These are phyloP conservation scores for Trichoderma harzianum DNA, from an alignment of 2,329 filamentous ascomycete genomes.

Conservation along the genomic window DNA sequence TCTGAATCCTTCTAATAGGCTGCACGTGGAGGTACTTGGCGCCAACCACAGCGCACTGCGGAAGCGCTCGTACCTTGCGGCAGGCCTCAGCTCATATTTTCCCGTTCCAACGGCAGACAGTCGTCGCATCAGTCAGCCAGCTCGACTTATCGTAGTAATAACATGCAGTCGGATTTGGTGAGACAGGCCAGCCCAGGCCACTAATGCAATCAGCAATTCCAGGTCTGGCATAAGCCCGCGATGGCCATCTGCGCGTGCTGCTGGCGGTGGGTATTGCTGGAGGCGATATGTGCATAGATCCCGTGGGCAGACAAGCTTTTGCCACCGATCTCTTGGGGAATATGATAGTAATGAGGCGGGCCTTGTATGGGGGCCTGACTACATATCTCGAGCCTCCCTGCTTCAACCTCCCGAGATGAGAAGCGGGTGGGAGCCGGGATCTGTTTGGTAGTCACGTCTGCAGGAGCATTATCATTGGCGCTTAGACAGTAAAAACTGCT, in stretches of 20 bases:
- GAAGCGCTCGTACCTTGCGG: neutral
- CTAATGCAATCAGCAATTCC: conserved; percentile 11
- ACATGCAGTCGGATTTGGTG: neutral
- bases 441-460: neutral
- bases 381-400: neutral
- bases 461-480: neutral
- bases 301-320: neutral
- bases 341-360: neutral
- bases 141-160: neutral
- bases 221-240: neutral
- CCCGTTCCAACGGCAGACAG: neutral
- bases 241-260: neutral
- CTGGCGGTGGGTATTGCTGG: neutral
- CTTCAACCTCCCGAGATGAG: neutral
- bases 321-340: neutral
- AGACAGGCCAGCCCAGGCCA: conserved; percentile 1
- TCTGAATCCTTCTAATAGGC: neutral
- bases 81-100: neutral
- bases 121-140: neutral
- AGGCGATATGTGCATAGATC: neutral
- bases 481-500: neutral
- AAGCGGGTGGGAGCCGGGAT: neutral
- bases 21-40: neutral
- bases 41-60: neutral
- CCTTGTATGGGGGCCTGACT: conserved; percentile 2